A percentile compares a stretch with the other conserved stretches of the same genome.
Evolutionary conservation across 306 rosid species (phyloP).

Genomic region (Comarum palustre): DNA sequence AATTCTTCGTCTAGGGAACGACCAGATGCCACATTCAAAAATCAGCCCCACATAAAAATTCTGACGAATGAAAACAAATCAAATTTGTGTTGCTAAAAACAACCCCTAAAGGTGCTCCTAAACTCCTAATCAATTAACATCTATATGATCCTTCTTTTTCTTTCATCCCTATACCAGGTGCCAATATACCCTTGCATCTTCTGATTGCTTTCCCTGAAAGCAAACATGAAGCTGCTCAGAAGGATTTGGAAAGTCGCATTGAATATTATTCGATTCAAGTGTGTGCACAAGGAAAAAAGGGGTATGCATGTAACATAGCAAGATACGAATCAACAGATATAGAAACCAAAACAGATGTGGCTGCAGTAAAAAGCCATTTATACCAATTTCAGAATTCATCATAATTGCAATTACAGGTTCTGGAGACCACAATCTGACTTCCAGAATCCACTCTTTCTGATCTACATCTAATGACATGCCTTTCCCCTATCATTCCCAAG

Average conservation of each 20-base stretch:
- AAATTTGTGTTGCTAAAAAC: background rate
- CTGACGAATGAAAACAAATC: background rate
- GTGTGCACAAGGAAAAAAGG: background rate
- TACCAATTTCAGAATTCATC: slow-evolving; percentile 20
- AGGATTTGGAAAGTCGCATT: background rate
- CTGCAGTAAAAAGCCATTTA: slow-evolving; percentile 16
- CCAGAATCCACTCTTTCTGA: slow-evolving; percentile 11
- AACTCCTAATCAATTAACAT: background rate
- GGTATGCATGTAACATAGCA: background rate
- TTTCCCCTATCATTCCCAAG: slow-evolving; percentile 17
- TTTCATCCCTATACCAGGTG: background rate
- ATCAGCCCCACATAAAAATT: background rate
- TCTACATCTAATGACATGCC: slow-evolving; percentile 7
- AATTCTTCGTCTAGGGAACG: background rate
- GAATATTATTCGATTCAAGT: background rate
- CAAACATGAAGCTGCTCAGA: background rate
- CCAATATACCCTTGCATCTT: background rate
- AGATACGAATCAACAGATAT: background rate
- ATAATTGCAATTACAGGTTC: slow-evolving; percentile 11
- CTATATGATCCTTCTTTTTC: background rate
- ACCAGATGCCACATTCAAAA: background rate
- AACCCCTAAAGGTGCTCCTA: background rate
- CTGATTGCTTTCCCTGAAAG: slow-evolving; percentile 7
- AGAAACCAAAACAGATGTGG: slow-evolving; percentile 10
- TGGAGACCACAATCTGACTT: slow-evolving; percentile 13